Conservation (phyloP, 1,284 basidiomycete species). For the Cutaneotrichosporon arboriforme region DNA sequence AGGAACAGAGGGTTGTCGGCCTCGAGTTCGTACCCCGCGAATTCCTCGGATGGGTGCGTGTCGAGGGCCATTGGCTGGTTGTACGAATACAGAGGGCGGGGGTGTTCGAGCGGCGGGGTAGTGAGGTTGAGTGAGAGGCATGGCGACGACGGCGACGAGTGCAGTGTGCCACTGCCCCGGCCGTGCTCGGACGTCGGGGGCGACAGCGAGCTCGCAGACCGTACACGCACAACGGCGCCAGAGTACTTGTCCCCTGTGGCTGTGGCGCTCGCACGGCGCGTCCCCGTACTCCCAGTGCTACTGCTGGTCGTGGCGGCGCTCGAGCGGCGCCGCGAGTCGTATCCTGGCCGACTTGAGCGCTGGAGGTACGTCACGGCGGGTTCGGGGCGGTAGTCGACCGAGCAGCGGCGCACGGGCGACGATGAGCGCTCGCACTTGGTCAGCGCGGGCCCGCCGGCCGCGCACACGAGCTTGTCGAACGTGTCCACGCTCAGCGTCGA, state of each 20-base stretch:
- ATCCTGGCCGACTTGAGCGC: neutral
- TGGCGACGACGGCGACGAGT: too few relatives aligned
- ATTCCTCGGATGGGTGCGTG: too few relatives aligned
- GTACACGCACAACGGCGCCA: too few relatives aligned
- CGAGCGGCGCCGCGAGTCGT: neutral
- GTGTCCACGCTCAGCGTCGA: constrained; percentile 9
- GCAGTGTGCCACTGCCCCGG: too few relatives aligned
- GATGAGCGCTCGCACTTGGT: neutral
- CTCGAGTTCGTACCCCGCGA: too few relatives aligned
- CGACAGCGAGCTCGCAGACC: too few relatives aligned
- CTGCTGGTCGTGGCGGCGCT: neutral
- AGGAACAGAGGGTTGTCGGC: too few relatives aligned
- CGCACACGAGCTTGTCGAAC: constrained; percentile 2
- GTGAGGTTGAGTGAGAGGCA: too few relatives aligned
- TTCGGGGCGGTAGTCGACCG: neutral
- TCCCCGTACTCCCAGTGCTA: neutral
- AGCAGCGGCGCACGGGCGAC: neutral
- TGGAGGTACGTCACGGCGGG: neutral
- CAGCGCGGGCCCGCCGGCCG: neutral
- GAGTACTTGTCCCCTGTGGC: neutral
- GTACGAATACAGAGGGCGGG: too few relatives aligned
- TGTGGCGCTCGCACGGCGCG: neutral
- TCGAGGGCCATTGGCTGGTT: too few relatives aligned
- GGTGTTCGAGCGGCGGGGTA: too few relatives aligned
- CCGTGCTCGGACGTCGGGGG: too few relatives aligned